Evolutionary conservation across 352 stramenopile species (phyloP).

Genomic region (Pythium periplocum): DNA sequence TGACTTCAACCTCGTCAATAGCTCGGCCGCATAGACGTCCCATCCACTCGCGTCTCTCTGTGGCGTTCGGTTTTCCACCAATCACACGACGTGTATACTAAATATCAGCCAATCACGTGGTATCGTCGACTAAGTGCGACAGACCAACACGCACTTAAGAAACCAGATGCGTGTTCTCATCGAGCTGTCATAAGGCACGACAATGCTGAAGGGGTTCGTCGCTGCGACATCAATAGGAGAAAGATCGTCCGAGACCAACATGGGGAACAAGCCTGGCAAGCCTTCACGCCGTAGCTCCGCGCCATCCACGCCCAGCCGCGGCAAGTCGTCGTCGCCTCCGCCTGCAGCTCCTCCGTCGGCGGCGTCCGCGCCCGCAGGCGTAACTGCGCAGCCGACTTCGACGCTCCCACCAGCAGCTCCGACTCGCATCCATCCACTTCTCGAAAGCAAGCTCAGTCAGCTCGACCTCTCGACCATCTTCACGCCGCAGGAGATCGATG

Average conservation of each 20-base stretch:
- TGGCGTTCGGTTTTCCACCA: no score
- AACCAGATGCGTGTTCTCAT: background rate
- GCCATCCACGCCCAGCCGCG: slow-evolving; percentile 7
- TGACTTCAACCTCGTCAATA: no score
- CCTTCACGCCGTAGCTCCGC: slow-evolving; percentile 22
- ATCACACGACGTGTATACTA: no score
- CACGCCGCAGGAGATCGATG: slow-evolving; percentile 68
- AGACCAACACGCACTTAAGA: background rate
- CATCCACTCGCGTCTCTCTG: no score
- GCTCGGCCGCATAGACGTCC: no score
- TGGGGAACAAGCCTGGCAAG: slow-evolving; percentile 86
- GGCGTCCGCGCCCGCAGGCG: slow-evolving; percentile 5
- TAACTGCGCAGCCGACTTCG: background rate
- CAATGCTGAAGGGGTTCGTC: no score
- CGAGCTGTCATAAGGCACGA: no score
- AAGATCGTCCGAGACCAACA: slow-evolving; percentile 12
- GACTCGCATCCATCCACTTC: slow-evolving; percentile 25
- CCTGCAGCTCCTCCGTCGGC: slow-evolving; percentile 9
- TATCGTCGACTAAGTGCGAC: background rate
- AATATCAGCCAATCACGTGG: slow-evolving; percentile 2
- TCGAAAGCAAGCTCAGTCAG: slow-evolving; percentile 67
- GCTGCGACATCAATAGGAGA: background rate
- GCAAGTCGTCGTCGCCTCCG: slow-evolving; percentile 7
- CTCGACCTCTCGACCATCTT: slow-evolving; percentile 75
- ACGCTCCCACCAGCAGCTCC: slow-evolving; percentile 17